Percentiles rank a stretch among this genome's conserved stretches.
These are phyloP conservation scores for Remersonia thermophila DNA, from an alignment of 2,329 filamentous ascomycete species.

Conservation along the genomic window DNA sequence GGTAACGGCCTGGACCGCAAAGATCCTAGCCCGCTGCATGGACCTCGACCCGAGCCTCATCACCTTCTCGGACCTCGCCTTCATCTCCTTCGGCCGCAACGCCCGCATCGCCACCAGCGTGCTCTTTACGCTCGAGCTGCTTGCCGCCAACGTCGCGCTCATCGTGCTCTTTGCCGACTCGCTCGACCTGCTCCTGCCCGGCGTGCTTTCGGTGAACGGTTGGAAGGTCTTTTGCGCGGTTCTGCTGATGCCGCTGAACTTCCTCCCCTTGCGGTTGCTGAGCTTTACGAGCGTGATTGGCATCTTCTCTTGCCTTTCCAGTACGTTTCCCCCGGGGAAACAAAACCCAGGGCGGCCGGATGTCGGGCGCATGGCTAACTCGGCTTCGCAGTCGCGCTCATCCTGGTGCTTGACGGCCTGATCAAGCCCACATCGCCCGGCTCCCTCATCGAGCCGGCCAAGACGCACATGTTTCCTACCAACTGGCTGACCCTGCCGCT, in stretches of 20 bases:
- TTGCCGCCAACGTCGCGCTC: slow-evolving; percentile 80
- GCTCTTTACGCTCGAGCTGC: slow-evolving; percentile 75
- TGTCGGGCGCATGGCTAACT: slow-evolving; percentile 5
- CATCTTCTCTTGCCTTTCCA: slow-evolving; percentile 80
- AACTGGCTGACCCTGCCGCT: slow-evolving; percentile 83
- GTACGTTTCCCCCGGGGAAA: slow-evolving; percentile 41
- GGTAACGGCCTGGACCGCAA: slow-evolving; percentile 76
- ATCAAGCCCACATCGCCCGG: slow-evolving; percentile 69
- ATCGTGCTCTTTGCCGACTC: slow-evolving; percentile 92
- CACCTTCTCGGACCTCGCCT: slow-evolving; percentile 89
- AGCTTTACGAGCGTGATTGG: slow-evolving; percentile 87
- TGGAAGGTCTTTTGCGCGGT: slow-evolving; percentile 83
- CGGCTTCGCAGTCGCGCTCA: slow-evolving; percentile 55
- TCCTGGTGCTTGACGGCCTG: slow-evolving; percentile 76
- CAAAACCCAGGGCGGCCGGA: neutral
- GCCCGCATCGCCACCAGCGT: slow-evolving; percentile 74
- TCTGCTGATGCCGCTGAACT: slow-evolving; percentile 69
- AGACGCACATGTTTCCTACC: slow-evolving; percentile 68
- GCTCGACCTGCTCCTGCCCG: slow-evolving; percentile 64
- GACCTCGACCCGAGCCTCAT: slow-evolving; percentile 75
- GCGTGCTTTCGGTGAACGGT: slow-evolving; percentile 46
- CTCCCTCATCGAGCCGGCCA: slow-evolving; percentile 68
- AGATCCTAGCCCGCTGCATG: slow-evolving; percentile 75
- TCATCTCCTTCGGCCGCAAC: slow-evolving; percentile 72
- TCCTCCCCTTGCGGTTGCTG: slow-evolving; percentile 68